These are phyloP conservation scores for Acacia concinna DNA, from an alignment of 331 rosid species.

Conservation along the genomic window DNA sequence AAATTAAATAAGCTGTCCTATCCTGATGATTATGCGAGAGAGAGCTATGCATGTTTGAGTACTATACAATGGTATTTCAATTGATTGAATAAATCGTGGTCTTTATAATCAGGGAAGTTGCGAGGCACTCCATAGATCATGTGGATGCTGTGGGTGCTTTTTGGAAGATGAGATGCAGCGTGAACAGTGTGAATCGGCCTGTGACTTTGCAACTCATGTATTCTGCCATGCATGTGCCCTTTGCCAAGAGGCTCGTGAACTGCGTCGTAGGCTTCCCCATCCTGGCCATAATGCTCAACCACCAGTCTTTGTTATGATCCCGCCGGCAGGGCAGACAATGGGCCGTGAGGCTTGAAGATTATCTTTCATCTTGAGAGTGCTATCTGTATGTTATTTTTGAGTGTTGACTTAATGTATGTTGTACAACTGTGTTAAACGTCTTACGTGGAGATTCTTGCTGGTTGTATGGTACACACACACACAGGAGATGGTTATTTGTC, in stretches of 20 bases:
- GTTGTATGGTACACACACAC: slow-evolving; percentile 12
- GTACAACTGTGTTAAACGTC: slow-evolving; percentile 12
- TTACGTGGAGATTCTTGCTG: slow-evolving; percentile 22
- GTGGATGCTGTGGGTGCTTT: slow-evolving; percentile 85
- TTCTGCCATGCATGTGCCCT: slow-evolving; percentile 88
- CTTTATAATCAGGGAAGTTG: slow-evolving; percentile 76
- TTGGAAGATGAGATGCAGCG: slow-evolving; percentile 71
- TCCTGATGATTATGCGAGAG: background rate
- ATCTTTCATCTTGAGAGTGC: slow-evolving; percentile 5
- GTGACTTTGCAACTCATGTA: slow-evolving; percentile 81
- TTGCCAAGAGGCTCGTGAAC: slow-evolving; percentile 97
- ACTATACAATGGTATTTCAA: background rate
- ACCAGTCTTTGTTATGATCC: slow-evolving; percentile 76
- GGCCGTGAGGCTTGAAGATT: slow-evolving; percentile 61
- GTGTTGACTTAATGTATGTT: slow-evolving; percentile 13
- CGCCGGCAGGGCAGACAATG: slow-evolving; percentile 86
- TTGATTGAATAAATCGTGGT: slow-evolving; percentile 14
- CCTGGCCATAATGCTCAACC: slow-evolving; percentile 88
- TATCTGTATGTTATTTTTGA: slow-evolving; percentile 28
- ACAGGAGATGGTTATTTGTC: background rate
- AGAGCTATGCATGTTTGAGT: background rate
- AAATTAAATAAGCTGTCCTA: slow-evolving; percentile 2
- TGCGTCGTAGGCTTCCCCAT: slow-evolving; percentile 86
- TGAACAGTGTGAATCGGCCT: slow-evolving; percentile 78
- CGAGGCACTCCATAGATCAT: slow-evolving; percentile 74